Evolutionary conservation across 192 early-diverging fungal genomes (phyloP).

Genomic region (Coemansia sp.): DNA sequence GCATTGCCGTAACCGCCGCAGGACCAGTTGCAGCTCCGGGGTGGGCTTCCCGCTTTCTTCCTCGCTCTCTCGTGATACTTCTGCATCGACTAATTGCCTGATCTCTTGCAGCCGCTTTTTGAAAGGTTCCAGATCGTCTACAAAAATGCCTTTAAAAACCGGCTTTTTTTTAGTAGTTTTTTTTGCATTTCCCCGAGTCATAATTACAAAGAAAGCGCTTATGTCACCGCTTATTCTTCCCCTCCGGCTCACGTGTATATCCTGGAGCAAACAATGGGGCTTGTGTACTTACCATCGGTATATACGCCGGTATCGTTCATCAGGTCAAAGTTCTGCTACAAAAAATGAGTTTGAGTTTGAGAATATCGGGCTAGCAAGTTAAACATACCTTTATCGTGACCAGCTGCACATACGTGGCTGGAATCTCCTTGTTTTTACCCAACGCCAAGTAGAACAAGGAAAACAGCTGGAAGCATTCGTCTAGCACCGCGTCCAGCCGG

Average conservation of each 20-base stretch:
- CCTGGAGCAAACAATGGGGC: not conserved
- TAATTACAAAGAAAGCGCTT: constrained; percentile 3
- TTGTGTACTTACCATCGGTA: constrained; percentile 52
- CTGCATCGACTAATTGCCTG: constrained; percentile 55
- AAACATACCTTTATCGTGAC: constrained; percentile 63
- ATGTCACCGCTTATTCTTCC: not conserved
- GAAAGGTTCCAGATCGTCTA: constrained; percentile 64
- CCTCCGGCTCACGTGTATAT: constrained; percentile 8
- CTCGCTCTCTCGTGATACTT: constrained; percentile 4
- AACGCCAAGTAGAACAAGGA: constrained; percentile 75
- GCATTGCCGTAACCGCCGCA: constrained; percentile 51
- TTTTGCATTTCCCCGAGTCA: constrained; percentile 5
- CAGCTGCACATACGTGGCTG: constrained; percentile 73
- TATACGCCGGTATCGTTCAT: constrained; percentile 62
- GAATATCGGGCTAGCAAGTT: not conserved
- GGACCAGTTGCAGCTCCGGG: constrained; percentile 43
- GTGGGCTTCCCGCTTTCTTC: not conserved
- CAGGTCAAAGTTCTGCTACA: constrained; percentile 62
- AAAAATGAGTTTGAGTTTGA: not conserved
- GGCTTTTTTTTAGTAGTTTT: not conserved
- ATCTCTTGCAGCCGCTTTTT: constrained; percentile 59
- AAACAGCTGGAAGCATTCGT: constrained; percentile 73
- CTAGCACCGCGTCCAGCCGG: constrained; percentile 66
- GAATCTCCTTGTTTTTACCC: constrained; percentile 73
- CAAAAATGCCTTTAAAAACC: not conserved